phyloP scores from a whole-genome alignment of 2,329 filamentous ascomycete species.

The Metarhizium guizhouense region DNA sequence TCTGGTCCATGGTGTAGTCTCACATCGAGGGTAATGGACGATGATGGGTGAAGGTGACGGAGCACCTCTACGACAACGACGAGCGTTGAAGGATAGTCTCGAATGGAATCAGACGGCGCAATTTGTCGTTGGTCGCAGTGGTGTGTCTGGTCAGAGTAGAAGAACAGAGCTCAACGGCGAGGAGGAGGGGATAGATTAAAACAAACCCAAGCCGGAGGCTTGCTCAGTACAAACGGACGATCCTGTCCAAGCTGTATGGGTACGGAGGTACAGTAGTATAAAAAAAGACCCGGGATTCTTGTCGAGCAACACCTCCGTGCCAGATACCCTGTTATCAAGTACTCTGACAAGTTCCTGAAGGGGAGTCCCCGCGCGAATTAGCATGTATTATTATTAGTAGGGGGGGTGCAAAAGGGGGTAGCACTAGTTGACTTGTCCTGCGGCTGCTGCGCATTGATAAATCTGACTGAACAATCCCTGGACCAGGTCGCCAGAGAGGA shows the following conservation, averaged over 20 bases:
- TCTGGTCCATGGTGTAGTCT: constrained; percentile 23
- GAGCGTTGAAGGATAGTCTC: constrained; percentile 4
- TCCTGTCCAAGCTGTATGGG: constrained; percentile 5
- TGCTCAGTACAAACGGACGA: background rate
- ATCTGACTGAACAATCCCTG: background rate
- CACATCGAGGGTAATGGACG: constrained; percentile 16
- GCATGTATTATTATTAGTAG: constrained; percentile 7
- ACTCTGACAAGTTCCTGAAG: constrained; percentile 2
- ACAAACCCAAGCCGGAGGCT: background rate
- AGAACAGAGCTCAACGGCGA: constrained; percentile 4
- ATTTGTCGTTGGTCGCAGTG: constrained; percentile 5
- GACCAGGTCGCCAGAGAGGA: background rate
- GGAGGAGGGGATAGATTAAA: constrained; percentile 8
- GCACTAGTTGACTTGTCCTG: background rate
- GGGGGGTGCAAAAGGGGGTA: constrained; percentile 2
- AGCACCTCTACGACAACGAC: constrained; percentile 8
- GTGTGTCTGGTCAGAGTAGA: constrained; percentile 4
- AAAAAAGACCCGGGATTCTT: constrained; percentile 4
- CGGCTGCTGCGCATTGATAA: constrained; percentile 3
- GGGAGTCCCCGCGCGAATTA: constrained; percentile 8
- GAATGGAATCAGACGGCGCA: constrained; percentile 3
- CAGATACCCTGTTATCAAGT: constrained; percentile 8
- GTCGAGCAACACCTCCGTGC: constrained; percentile 4
- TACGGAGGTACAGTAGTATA: constrained; percentile 3
- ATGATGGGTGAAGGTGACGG: constrained; percentile 9